These are phyloP conservation scores for Citropsis articulata DNA, from an alignment of 345 rosid species.

Conservation along the genomic window DNA sequence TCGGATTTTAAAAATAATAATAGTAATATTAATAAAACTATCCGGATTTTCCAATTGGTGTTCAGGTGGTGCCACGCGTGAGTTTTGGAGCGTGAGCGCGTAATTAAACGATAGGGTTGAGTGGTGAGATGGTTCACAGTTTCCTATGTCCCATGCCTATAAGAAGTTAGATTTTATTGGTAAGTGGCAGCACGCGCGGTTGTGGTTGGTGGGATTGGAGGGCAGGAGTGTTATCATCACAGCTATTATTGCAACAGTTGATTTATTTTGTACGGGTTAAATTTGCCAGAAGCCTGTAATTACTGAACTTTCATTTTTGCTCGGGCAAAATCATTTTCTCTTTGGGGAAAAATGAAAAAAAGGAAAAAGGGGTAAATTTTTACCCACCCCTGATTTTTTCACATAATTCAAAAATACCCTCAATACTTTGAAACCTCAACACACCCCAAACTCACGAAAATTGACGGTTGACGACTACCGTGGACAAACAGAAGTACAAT, in stretches of 20 bases:
- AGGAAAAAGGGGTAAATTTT: no score
- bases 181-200: background rate
- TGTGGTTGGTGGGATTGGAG: background rate
- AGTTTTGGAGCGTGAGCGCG: background rate
- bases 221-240: background rate
- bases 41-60: slow-evolving; percentile 1
- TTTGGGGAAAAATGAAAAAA: no score
- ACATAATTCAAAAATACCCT: no score
- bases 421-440: no score
- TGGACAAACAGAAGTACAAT: no score
- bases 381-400: no score
- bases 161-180: background rate
- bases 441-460: no score
- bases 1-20: background rate
- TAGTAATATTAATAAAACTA: background rate
- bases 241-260: background rate
- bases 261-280: slow-evolving; percentile 2
- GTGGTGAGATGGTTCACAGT: background rate
- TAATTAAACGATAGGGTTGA: background rate
- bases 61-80: background rate
- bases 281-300: background rate
- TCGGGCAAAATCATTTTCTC: background rate
- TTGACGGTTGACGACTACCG: no score
- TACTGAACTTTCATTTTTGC: background rate
- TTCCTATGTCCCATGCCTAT: no score